Evolutionary conservation across 805 yeast species (phyloP).

Genomic region (Wickerhamiella siamensis): DNA sequence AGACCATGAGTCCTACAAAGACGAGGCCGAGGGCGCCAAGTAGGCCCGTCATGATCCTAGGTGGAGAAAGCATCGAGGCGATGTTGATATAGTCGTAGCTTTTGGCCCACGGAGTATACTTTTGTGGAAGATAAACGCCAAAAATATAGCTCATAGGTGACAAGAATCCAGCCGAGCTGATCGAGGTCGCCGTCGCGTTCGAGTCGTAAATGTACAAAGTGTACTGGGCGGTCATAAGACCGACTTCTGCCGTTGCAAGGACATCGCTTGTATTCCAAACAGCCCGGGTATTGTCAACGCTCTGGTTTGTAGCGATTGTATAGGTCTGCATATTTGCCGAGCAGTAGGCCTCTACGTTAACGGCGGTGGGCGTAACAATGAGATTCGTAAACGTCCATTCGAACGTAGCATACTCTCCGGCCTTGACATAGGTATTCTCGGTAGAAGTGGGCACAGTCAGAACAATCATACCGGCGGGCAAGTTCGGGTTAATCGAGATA

Average conservation of each 20-base stretch:
- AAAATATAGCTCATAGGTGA: slow-evolving; percentile 22
- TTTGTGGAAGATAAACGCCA: slow-evolving; percentile 27
- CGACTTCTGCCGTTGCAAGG: slow-evolving; percentile 14
- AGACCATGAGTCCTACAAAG: background rate
- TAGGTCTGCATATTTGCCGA: slow-evolving; percentile 25
- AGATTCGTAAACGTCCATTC: slow-evolving; percentile 28
- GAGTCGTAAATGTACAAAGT: slow-evolving; percentile 27
- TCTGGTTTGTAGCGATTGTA: slow-evolving; percentile 25
- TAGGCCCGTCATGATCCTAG: slow-evolving; percentile 1
- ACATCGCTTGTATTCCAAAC: slow-evolving; percentile 28
- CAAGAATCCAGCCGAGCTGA: slow-evolving; percentile 25
- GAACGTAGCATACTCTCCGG: slow-evolving; percentile 28
- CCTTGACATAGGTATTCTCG: slow-evolving; percentile 24
- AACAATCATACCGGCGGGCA: slow-evolving; percentile 27
- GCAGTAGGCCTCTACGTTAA: slow-evolving; percentile 29
- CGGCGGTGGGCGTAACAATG: slow-evolving; percentile 24
- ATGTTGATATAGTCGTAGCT: slow-evolving; percentile 17
- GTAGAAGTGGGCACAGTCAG: slow-evolving; percentile 25
- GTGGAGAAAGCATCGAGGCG: slow-evolving; percentile 4
- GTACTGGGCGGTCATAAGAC: slow-evolving; percentile 25
- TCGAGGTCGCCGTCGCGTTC: slow-evolving; percentile 16
- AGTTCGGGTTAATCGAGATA: slow-evolving; percentile 20
- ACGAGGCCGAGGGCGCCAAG: slow-evolving; percentile 1
- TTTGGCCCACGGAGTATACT: slow-evolving; percentile 24
- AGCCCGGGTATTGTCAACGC: slow-evolving; percentile 19